Percentiles rank a stretch among this genome's conserved stretches.
phyloP scores from a whole-genome alignment of 1,139 yeast genomes.

The Kurtzmaniella quercitrusa region DNA sequence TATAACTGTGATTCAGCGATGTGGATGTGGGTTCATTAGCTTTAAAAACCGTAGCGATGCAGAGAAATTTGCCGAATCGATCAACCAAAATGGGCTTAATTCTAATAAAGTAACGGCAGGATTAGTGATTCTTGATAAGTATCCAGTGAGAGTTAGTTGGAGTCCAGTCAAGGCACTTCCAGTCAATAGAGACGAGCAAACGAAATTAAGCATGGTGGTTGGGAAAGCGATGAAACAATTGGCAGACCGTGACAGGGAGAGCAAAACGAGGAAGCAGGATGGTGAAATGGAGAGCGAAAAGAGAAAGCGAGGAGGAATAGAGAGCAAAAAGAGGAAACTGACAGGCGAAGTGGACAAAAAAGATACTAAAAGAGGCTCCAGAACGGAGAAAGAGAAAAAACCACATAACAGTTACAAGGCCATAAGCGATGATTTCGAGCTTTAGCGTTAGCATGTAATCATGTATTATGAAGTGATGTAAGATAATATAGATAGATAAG shows the following conservation, averaged over 20 bases:
- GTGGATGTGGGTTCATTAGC: conserved; percentile 62
- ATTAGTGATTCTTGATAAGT: conserved; percentile 26
- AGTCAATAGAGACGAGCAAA: conserved; percentile 40
- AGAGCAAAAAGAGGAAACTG: conserved; percentile 3
- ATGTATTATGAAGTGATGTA: no score
- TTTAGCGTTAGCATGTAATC: neutral
- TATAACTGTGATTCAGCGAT: conserved; percentile 52
- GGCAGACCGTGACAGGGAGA: conserved; percentile 35
- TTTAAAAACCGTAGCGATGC: conserved; percentile 51
- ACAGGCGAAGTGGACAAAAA: neutral
- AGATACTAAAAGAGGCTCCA: conserved; percentile 2
- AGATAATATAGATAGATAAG: no score
- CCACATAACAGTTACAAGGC: conserved; percentile 15
- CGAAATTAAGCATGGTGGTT: conserved; percentile 52
- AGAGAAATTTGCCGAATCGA: conserved; percentile 44
- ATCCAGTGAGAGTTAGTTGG: conserved; percentile 63
- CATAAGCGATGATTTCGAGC: conserved; percentile 15
- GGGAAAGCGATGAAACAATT: conserved; percentile 54
- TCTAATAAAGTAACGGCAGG: conserved; percentile 29
- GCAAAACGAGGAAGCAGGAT: conserved; percentile 3
- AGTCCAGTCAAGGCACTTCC: conserved; percentile 55
- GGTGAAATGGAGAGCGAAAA: conserved; percentile 1
- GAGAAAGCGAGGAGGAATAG: no score
- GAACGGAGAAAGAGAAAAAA: conserved; percentile 4
- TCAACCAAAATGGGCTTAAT: conserved; percentile 27